phyloP scores from a whole-genome alignment of 2,329 filamentous ascomycete genomes.

The Colletotrichum camelliae region DNA sequence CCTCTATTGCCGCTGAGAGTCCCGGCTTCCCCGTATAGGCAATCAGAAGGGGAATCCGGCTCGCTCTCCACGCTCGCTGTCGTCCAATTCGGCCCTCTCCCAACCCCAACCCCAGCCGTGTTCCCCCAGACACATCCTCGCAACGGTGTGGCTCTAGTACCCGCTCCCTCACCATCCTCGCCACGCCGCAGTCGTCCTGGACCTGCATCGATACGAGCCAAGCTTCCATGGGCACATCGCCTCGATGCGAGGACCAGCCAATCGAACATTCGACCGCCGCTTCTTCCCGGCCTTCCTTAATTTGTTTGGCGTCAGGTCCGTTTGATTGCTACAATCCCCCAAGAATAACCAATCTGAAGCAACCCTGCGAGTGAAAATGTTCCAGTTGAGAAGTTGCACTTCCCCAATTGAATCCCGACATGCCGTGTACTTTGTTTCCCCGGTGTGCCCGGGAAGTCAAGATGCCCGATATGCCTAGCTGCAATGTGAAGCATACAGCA shows the following conservation, averaged over 20 bases:
- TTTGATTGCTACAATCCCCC: not conserved
- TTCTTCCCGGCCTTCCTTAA: not conserved
- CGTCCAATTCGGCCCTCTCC: not conserved
- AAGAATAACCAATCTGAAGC: not conserved
- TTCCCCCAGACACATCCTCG: not conserved
- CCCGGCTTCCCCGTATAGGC: not conserved
- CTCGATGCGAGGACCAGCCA: not conserved
- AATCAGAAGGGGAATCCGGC: not conserved
- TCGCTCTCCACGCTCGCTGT: not conserved
- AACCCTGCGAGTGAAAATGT: not conserved
- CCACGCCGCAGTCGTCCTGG: not conserved
- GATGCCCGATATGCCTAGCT: not conserved
- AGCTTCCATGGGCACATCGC: not conserved
- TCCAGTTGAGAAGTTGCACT: not conserved
- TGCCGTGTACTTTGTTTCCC: not conserved
- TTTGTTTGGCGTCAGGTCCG: not conserved
- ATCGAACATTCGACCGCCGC: not conserved
- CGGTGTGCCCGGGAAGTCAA: not conserved
- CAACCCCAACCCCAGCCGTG: not conserved
- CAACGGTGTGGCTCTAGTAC: not conserved
- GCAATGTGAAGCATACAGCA: not conserved
- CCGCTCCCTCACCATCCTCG: not conserved
- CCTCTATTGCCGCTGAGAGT: not conserved
- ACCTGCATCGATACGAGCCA: constrained; percentile 12
- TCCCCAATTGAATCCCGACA: not conserved